Evolutionary conservation across 129 eudicot species (phyloP).

Genomic region (Deinandra increscens): DNA sequence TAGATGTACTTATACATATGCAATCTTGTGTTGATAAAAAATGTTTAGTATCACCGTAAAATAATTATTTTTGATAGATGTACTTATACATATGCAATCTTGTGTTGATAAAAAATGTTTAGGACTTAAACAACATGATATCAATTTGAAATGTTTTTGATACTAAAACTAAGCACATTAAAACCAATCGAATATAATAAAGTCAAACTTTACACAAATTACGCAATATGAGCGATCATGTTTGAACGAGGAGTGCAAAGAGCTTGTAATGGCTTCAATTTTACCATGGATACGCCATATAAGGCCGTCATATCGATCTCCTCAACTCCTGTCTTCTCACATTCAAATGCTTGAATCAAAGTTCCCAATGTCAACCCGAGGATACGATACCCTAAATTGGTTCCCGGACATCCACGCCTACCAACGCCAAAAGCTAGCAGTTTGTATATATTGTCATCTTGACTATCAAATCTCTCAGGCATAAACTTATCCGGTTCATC

Average conservation of each 20-base stretch:
- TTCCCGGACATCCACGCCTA: constrained; percentile 26
- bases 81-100: no score
- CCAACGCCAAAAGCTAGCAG: constrained; percentile 28
- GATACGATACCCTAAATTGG: constrained; percentile 14
- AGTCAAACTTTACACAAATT: no score
- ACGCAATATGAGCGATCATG: background rate
- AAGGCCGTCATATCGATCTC: constrained; percentile 23
- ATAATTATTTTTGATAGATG: no score
- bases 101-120: no score
- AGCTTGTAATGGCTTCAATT: constrained; percentile 13
- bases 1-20: no score
- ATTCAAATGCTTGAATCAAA: constrained; percentile 31
- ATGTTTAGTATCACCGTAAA: no score
- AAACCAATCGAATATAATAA: no score
- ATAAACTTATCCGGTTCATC: constrained; percentile 15
- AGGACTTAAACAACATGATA: no score
- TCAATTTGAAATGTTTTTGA: no score
- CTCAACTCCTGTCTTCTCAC: constrained; percentile 24
- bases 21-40: no score
- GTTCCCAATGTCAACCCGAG: constrained; percentile 19
- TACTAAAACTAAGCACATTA: no score
- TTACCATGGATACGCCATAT: constrained; percentile 31
- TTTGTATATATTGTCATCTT: constrained; percentile 16
- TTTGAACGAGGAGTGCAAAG: constrained; percentile 27
- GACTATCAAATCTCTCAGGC: constrained; percentile 27